These are phyloP conservation scores for Juglanconis juglandina DNA, from an alignment of 2,329 filamentous ascomycete genomes.

Conservation along the genomic window DNA sequence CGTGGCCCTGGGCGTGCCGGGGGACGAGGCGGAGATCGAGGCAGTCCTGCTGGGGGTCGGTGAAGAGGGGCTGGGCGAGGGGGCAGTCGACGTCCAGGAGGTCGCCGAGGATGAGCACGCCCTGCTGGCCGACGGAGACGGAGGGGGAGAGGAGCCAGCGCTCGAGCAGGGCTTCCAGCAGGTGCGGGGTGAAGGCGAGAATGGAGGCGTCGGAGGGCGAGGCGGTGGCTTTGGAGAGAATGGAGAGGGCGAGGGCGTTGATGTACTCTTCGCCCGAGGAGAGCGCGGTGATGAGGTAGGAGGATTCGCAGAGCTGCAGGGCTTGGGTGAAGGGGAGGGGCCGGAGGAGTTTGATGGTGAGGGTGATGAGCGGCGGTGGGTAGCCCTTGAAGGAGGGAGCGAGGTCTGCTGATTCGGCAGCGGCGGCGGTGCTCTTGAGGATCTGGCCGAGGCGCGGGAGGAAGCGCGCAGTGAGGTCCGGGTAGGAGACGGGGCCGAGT, in stretches of 20 bases:
- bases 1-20: conserved; percentile 45
- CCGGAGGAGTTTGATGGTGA: conserved; percentile 54
- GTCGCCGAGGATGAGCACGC: conserved; percentile 47
- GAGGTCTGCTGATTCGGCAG: not conserved
- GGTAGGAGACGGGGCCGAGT: conserved; percentile 21
- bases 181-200: conserved; percentile 45
- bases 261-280: conserved; percentile 52
- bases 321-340: conserved; percentile 51
- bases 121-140: conserved; percentile 55
- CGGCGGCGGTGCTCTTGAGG: conserved; percentile 47
- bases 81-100: conserved; percentile 55
- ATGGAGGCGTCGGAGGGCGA: conserved; percentile 47
- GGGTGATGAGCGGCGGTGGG: conserved; percentile 46
- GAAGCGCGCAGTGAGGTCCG: conserved; percentile 47
- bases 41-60: conserved; percentile 17
- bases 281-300: conserved; percentile 50
- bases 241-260: conserved; percentile 54
- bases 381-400: conserved; percentile 26
- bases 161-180: conserved; percentile 46
- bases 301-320: conserved; percentile 49
- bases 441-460: conserved; percentile 53
- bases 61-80: conserved; percentile 27
- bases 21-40: conserved; percentile 23
- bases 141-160: conserved; percentile 52
- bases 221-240: conserved; percentile 53